These are phyloP conservation scores for Colletotrichum limetticola DNA, from an alignment of 2,329 filamentous ascomycete genomes.

Conservation along the genomic window DNA sequence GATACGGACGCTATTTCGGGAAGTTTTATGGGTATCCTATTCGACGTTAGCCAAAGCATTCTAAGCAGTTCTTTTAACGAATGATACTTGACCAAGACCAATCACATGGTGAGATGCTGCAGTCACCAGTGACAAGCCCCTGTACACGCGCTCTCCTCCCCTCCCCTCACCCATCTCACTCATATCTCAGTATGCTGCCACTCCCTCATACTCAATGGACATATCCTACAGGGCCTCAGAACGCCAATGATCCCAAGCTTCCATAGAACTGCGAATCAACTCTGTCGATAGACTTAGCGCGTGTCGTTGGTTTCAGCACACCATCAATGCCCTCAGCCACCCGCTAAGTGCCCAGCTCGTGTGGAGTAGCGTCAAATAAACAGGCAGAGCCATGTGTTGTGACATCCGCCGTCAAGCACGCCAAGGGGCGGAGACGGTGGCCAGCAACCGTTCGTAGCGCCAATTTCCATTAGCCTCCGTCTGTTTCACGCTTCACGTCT, in stretches of 20 bases:
- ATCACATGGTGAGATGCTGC: neutral
- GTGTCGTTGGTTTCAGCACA: constrained; percentile 18
- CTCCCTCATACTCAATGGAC: too few species aligned
- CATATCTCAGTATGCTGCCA: too few species aligned
- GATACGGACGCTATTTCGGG: constrained; percentile 30
- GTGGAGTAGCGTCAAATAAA: constrained; percentile 6
- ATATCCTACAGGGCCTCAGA: neutral
- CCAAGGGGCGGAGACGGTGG: constrained; percentile 2
- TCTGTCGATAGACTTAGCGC: neutral
- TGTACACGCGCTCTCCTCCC: neutral
- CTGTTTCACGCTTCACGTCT: constrained; percentile 17
- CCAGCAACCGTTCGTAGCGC: constrained; percentile 3
- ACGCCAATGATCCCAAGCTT: neutral
- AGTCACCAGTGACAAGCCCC: neutral
- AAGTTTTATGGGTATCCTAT: constrained; percentile 17
- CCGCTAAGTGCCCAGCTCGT: neutral
- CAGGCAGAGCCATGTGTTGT: neutral
- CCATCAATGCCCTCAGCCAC: constrained; percentile 16
- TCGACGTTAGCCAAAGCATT: constrained; percentile 31
- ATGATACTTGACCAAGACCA: neutral
- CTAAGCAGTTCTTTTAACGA: neutral
- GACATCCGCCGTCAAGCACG: constrained; percentile 21
- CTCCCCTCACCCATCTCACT: too few species aligned
- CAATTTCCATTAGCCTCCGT: neutral
- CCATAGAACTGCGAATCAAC: neutral